Percentiles rank a stretch among this genome's conserved stretches.
phyloP scores from a whole-genome alignment of 169 alveolate species.

The Besnoitia besnoiti region DNA sequence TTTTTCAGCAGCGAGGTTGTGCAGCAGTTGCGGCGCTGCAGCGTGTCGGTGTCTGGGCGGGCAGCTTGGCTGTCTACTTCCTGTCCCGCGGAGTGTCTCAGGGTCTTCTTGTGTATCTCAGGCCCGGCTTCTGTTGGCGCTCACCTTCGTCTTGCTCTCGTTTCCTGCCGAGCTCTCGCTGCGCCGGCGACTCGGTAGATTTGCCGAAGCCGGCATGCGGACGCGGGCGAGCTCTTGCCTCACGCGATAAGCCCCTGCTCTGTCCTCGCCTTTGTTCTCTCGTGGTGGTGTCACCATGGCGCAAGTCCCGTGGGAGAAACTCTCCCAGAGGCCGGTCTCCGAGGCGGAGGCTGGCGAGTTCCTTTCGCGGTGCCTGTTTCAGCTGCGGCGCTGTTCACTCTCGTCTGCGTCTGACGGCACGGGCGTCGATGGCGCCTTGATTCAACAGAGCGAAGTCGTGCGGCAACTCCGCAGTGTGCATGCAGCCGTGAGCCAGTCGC shows the following conservation, averaged over 20 bases:
- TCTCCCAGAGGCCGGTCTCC: conserved; percentile 1
- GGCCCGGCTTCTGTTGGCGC: no score
- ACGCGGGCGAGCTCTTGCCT: no score
- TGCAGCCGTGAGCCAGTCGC: neutral
- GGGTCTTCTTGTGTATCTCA: no score
- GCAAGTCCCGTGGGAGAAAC: conserved; percentile 37
- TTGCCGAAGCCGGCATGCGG: neutral
- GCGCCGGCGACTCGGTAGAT: no score
- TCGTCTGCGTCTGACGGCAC: neutral
- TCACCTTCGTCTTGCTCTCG: no score
- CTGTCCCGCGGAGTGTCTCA: no score
- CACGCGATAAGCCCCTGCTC: neutral
- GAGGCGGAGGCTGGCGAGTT: neutral
- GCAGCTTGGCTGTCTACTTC: no score
- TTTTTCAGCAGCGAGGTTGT: no score
- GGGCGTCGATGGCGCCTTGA: neutral
- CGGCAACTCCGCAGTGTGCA: neutral
- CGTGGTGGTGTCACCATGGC: neutral
- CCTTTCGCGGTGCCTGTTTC: neutral
- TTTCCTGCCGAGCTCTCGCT: no score
- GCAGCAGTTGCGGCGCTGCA: no score
- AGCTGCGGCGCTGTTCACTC: neutral
- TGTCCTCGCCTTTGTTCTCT: neutral
- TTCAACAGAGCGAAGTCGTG: conserved; percentile 7
- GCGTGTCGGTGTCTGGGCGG: no score